Evolutionary conservation across 208 protist genomes (phyloP).

Genomic region (Leishmania aethiopica): DNA sequence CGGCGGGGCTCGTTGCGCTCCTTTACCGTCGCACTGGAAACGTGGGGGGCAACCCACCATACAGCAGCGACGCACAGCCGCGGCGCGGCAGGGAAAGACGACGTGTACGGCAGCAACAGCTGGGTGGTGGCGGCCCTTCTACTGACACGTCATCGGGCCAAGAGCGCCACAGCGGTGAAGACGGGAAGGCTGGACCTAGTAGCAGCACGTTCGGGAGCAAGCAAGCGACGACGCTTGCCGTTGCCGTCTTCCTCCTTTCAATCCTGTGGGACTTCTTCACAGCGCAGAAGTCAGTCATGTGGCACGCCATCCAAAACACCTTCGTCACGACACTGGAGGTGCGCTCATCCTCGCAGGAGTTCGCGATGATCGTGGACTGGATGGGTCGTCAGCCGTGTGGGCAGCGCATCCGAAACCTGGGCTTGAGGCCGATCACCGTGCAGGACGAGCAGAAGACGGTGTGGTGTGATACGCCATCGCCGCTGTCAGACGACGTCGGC

Average conservation of each 20-base stretch:
- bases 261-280: conserved; percentile 75
- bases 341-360: conserved; percentile 87
- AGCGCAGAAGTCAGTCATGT: conserved; percentile 49
- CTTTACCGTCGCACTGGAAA: conserved; percentile 48
- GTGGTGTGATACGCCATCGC: conserved; percentile 9
- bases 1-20: conserved; percentile 66
- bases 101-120: conserved; percentile 18
- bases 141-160: background rate
- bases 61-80: background rate
- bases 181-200: background rate
- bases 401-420: conserved; percentile 62
- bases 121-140: background rate
- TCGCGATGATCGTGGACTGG: conserved; percentile 91
- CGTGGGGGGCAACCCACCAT: background rate
- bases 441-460: conserved; percentile 48
- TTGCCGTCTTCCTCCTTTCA: conserved; percentile 65
- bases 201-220: conserved; percentile 28
- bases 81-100: background rate
- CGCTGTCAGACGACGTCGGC: conserved; percentile 10
- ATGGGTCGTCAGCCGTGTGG: conserved; percentile 78
- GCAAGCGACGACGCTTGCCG: conserved; percentile 56
- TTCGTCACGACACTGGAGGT: conserved; percentile 82
- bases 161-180: background rate
- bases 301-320: conserved; percentile 49
- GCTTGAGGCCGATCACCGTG: conserved; percentile 70